phyloP scores from a whole-genome alignment of 495 filamentous ascomycete genomes.

The Xylaria castorea region DNA sequence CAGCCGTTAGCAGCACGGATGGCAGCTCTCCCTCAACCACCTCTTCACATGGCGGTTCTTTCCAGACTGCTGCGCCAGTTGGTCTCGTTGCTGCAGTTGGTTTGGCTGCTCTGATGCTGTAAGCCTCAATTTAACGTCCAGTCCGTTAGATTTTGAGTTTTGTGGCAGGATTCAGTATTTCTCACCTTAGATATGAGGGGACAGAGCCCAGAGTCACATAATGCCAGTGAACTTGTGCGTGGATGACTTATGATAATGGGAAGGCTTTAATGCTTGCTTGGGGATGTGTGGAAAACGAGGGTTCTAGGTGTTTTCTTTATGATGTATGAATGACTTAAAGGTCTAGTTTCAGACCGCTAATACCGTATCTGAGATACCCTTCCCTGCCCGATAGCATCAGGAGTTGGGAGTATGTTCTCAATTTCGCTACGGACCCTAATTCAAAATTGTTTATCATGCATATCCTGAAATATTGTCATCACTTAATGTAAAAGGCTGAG shows the following conservation, averaged over 20 bases:
- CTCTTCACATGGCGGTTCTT: slow-evolving; percentile 26
- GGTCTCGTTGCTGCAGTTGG: slow-evolving; percentile 41
- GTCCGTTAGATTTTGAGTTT: slow-evolving; percentile 10
- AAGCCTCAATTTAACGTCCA: neutral
- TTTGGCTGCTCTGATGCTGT: slow-evolving; percentile 38
- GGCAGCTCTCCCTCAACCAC: slow-evolving; percentile 35
- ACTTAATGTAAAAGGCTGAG: neutral
- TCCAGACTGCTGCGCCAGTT: slow-evolving; percentile 41
- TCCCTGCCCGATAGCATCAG: slow-evolving; percentile 39
- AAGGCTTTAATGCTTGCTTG: slow-evolving; percentile 26
- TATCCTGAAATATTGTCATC: neutral
- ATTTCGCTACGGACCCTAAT: slow-evolving; percentile 39
- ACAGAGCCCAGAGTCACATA: slow-evolving; percentile 33
- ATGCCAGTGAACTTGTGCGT: slow-evolving; percentile 36
- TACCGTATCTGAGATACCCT: slow-evolving; percentile 44
- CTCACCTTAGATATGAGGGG: slow-evolving; percentile 33
- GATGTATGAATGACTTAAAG: slow-evolving; percentile 43
- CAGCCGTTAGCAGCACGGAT: slow-evolving; percentile 28
- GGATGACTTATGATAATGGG: slow-evolving; percentile 32
- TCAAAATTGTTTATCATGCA: slow-evolving; percentile 34
- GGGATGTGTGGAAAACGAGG: slow-evolving; percentile 6
- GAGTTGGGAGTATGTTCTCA: slow-evolving; percentile 38
- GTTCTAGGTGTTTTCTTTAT: slow-evolving; percentile 36
- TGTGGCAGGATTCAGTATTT: slow-evolving; percentile 31
- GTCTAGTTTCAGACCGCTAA: slow-evolving; percentile 39